Base-by-base conservation (phyloP, 371 early-diverging fungal genomes). In the Rhizopus sp. region DNA sequence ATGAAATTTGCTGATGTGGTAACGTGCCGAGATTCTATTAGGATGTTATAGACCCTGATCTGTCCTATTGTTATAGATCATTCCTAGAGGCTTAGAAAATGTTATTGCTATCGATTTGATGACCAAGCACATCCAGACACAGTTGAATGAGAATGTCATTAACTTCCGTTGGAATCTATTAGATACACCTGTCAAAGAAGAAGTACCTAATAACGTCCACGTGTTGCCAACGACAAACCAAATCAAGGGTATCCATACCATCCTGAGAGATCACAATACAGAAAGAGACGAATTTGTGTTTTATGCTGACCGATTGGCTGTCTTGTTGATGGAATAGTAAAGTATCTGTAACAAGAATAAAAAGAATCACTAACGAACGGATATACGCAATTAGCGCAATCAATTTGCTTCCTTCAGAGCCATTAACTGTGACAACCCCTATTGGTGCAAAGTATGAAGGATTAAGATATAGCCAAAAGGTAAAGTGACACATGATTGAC, bases 31-130 rank as follows among this genome's bases (percentile, higher is more conserved):
- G 10, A 37, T 37, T 37, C 7, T 37, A 37, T 13, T 10, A 37
- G 13, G 3, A 37, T 13, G 13, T 23, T 37, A 37, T 37, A 10
- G 42, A 42, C 42, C 15, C 16, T 6, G 42, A 46, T 17, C 3
- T 10, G n/a, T 42, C n/a, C 8, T 42, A 42, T 42, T 1, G 7
- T 29, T 9, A n/a, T 66, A 83, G 84, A 92, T 94, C 53, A 89
- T 94, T 60, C 96, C 96, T 9, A 85, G 95, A 57, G 95, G 95
- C 9, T 70, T 91, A 35, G 94, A 93, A 59, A 96, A 96, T 75
- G 70, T 80, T 50, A 91, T 93, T 29, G 97, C 97, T 4, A 93
- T 96, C 62, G 93, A 93, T 64, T 78, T 96, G 50, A 88, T 95
- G 65, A 89, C 90, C 29, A 91, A 94, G 60, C 92, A 94, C 56